Percentiles rank a stretch among this genome's conserved stretches.
These are phyloP conservation scores for Adansonia grandidieri DNA, from an alignment of 441 rosid genomes.

Conservation along the genomic window DNA sequence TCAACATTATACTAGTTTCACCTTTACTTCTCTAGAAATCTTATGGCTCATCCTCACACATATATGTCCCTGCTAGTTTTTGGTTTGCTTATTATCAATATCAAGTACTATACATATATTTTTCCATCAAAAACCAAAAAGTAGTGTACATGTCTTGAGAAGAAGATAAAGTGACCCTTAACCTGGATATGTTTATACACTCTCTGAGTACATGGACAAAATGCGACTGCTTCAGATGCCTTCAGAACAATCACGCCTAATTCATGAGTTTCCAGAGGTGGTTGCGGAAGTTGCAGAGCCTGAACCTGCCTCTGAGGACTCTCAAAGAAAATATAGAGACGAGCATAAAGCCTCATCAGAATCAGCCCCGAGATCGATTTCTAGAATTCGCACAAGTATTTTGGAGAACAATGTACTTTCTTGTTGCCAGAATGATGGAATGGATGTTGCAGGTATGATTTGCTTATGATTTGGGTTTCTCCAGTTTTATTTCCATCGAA, in stretches of 20 bases:
- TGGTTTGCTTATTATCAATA: background rate
- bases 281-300: slow-evolving; percentile 41
- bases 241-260: slow-evolving; percentile 49
- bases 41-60: background rate
- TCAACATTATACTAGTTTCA: background rate
- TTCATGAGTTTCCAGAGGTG: slow-evolving; percentile 49
- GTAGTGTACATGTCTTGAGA: background rate
- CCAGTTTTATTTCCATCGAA: background rate
- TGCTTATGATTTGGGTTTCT: slow-evolving; percentile 8
- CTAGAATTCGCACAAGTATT: background rate
- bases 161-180: slow-evolving; percentile 36
- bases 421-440: slow-evolving; percentile 14
- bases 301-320: slow-evolving; percentile 28
- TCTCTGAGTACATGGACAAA: slow-evolving; percentile 40
- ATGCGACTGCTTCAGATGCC: slow-evolving; percentile 47
- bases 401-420: slow-evolving; percentile 20
- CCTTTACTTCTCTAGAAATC: background rate
- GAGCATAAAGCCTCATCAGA: slow-evolving; percentile 8
- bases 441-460: slow-evolving; percentile 32
- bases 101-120: background rate
- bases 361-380: background rate
- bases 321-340: slow-evolving; percentile 25
- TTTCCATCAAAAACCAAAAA: background rate
- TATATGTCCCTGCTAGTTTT: background rate
- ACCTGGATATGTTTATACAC: slow-evolving; percentile 37